Evolutionary conservation across 148 eudicot genomes (phyloP), one percentile per base, ranked within the genome.

Genomic region (Rhododendron williamsianum): DNA sequence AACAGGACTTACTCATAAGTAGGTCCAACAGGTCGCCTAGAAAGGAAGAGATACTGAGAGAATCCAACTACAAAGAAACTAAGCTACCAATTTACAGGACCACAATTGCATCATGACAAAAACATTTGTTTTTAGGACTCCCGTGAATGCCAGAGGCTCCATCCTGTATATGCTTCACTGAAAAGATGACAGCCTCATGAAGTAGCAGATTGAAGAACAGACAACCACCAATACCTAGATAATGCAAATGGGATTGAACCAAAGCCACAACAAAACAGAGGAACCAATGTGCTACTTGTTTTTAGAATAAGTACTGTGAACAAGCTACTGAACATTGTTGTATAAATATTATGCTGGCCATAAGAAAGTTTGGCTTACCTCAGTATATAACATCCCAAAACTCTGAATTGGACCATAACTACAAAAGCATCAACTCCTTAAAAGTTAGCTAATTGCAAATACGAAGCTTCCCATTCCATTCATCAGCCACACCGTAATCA

Each of bases 401-500:
- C 87, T 76, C 84, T 86, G 82, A 46, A 52, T 38, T 87, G 79
- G 86, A 86, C 56, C 88, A 78, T 87, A 87, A 80, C 63, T 36
- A 85, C n/a, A 86, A 79, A 85, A 52, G 86, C 82, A 85, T 69
- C n/a, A 80, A 82, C 72, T 60, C 80, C 72, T 60, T 71, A 63
- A 52, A 85, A 56, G 25, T 38, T 82, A 85, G 74, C 84, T 87
- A 89, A 85, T 90, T 87, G 92, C 94, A 92, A 51, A 93, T 92
- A 56, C 93, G 88, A 84, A 91, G 93, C 86, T 92, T 94, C 82
- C 91, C 96, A 6, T 91, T 85, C 86, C 90, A 90, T 76, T 96
- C 98, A 91, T 93, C 95, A 52, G 96, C 93, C 63, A 93, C 92
- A 19, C 98, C 96, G 87, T 94, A 94, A 89, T 94, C 98, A 86